These are phyloP conservation scores for Halenospora varia DNA, from an alignment of 495 filamentous ascomycete genomes.

Conservation along the genomic window DNA sequence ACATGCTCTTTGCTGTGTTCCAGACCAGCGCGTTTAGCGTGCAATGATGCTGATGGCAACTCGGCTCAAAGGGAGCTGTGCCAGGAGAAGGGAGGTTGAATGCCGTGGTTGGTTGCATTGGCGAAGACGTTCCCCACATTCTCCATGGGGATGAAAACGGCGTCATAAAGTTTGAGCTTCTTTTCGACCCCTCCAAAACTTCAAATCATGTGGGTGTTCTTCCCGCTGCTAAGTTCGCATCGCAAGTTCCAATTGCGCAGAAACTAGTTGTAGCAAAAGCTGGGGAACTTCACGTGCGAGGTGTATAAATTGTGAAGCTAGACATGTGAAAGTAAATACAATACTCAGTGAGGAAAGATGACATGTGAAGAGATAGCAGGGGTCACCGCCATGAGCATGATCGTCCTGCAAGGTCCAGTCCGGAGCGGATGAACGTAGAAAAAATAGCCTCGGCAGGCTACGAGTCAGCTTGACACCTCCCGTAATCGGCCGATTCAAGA, in stretches of 20 bases:
- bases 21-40: background rate
- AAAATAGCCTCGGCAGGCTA: background rate
- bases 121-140: background rate
- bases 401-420: background rate
- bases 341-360: background rate
- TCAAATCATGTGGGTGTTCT: background rate
- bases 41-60: background rate
- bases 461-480: background rate
- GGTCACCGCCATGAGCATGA: background rate
- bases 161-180: background rate
- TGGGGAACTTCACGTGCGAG: background rate
- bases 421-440: background rate
- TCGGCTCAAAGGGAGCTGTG: background rate
- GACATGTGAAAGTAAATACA: background rate
- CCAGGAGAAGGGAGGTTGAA: background rate
- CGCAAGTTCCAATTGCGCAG: background rate
- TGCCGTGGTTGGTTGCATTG: background rate
- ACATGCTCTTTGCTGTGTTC: background rate
- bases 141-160: background rate
- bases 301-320: background rate
- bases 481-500: background rate
- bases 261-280: background rate
- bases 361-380: background rate
- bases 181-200: background rate
- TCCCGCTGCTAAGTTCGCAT: too few species aligned